Conservation (phyloP, 163 green algal species). For the Scenedesmus sp. region DNA sequence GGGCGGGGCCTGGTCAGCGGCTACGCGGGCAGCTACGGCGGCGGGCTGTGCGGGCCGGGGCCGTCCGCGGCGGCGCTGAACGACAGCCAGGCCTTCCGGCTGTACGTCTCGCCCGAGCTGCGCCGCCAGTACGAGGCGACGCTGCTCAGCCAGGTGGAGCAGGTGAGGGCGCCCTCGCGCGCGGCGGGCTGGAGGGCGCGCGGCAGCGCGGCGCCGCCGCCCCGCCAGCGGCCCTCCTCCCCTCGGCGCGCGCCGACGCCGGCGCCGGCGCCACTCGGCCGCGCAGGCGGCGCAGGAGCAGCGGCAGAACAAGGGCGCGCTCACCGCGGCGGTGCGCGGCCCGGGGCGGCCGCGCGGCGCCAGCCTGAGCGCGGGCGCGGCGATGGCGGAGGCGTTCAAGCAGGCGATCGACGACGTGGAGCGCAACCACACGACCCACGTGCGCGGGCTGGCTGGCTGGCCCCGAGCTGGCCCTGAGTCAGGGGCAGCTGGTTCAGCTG, state of each 20-base stretch:
- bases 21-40: slow-evolving; percentile 23
- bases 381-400: slow-evolving; percentile 53
- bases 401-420: slow-evolving; percentile 67
- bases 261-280: too few species aligned
- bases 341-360: slow-evolving; percentile 49
- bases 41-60: not conserved
- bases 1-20: slow-evolving; percentile 63
- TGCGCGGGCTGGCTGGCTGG: slow-evolving; percentile 8
- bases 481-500: too few species aligned
- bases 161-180: slow-evolving; percentile 51
- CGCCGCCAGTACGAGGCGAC: slow-evolving; percentile 62
- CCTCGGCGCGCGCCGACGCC: too few species aligned
- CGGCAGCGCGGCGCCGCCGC: too few species aligned
- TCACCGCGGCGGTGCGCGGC: slow-evolving; percentile 53
- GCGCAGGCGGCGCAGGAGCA: slow-evolving; percentile 53
- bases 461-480: too few species aligned
- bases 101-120: slow-evolving; percentile 63
- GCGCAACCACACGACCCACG: slow-evolving; percentile 61
- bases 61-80: slow-evolving; percentile 44
- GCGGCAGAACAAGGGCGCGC: slow-evolving; percentile 49
- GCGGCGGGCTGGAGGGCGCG: too few species aligned
- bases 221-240: too few species aligned
- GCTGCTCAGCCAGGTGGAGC: slow-evolving; percentile 60
- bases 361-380: slow-evolving; percentile 42
- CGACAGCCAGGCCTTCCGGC: slow-evolving; percentile 69